Evolutionary conservation across 345 rosid species (phyloP), one percentile per base, ranked within the genome.

Genomic region (Microthlaspi erraticum): DNA sequence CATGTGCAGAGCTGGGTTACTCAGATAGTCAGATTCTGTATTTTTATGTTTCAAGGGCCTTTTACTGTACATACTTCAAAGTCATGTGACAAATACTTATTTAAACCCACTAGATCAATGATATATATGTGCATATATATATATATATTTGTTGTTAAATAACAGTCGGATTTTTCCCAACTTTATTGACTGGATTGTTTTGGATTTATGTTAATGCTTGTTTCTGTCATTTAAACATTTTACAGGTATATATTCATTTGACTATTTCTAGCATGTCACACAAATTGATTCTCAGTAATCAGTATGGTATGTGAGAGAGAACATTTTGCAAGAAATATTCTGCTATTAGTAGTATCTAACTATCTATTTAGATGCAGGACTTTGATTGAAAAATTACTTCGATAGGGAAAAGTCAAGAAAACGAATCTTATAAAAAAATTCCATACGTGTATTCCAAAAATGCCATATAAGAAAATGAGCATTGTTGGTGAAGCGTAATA

Each of bases 121-220:
- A 23, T 53, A 4, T 52, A 6, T 6, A 34, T 26, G 29, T 26
- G 29, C 29, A 39, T 42, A 42, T 42, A 6, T 13, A 14, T 33
- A 39, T 42, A 42, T 42, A 6, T 13, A 14, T 33, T 14, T 37
- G 32, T 19, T 59, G 31, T 20, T n/a, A 8, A 9, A 41, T 26
- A 41, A 13, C 10, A 43, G 14, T 60, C 13, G 2, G 20, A 29
- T 9, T 48, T 48, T 20, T 8, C 6, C 11, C 18, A 12, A 6
- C 18, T 41, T n/a, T 6, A 8, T 34, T 36, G 39, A 26, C 18
- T 66, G 50, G 60, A 29, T 66, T 38, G 16, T 66, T 66, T 66
- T 66, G 61, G 62, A 67, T 54, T 12, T 55, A 55, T 43, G 43
- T 18, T 43, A 39, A 43, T 42, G 34, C 42, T 11, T 42, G 53